phyloP scores from a whole-genome alignment of 441 rosid species.

The Bocquillonia castaneifolia region DNA sequence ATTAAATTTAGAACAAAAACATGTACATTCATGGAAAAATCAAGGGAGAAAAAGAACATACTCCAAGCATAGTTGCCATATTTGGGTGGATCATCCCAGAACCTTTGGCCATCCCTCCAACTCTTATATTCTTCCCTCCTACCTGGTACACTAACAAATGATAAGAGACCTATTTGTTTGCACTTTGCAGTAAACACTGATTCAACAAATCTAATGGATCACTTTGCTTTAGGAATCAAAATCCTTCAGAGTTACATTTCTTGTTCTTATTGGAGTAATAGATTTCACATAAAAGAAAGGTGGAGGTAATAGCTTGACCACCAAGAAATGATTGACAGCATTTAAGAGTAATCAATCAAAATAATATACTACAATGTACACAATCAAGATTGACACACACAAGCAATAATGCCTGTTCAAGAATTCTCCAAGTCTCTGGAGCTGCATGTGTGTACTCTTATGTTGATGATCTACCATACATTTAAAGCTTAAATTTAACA shows the following conservation, averaged over 20 bases:
- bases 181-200: no score
- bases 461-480: neutral
- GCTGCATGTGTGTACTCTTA: conserved; percentile 3
- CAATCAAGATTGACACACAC: neutral
- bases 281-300: neutral
- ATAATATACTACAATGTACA: neutral
- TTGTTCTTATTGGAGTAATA: neutral
- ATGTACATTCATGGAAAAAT: conserved; percentile 4
- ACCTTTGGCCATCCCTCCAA: conserved; percentile 98
- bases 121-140: conserved; percentile 53
- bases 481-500: neutral
- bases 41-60: conserved; percentile 29
- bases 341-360: neutral
- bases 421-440: neutral
- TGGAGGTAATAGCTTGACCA: neutral
- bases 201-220: neutral
- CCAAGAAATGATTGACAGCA: neutral
- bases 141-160: conserved; percentile 44
- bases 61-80: conserved; percentile 97
- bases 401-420: neutral
- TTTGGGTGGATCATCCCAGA: conserved; percentile 99
- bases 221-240: neutral
- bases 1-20: conserved; percentile 10
- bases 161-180: neutral
- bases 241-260: conserved; percentile 11